Evolutionary conservation across 2,329 filamentous ascomycete genomes (phyloP), one percentile per base, ranked within the genome.

Genomic region (Beauveria medogensis): DNA sequence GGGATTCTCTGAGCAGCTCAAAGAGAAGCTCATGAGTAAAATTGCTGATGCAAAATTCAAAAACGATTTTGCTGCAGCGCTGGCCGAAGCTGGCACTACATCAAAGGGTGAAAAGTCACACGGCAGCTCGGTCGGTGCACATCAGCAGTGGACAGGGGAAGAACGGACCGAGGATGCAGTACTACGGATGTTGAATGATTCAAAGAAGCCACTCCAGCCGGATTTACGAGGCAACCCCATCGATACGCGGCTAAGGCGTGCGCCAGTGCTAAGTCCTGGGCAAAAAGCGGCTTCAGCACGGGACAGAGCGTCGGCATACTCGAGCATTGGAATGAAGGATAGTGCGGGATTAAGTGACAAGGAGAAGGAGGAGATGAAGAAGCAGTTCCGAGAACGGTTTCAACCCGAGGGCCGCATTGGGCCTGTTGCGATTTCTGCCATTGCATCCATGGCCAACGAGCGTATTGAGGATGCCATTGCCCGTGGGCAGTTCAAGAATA

Each of bases 381-480:
- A 82, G 64, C 86, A 94, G 69, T 82, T 97, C 62, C 87, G 88
- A 43, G 92, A 96, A 61, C 82, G 92, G 1, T 96, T 97, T 67
- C 78, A 83, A 18, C 87, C 92, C 0, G 84, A 81, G 2, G 88
- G 86, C 3, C 82, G 91, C 52, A 79, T 85, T 0, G 83, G 95
- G 73, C 91, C 92, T 1, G 88, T 86, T 60, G 86, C 90, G 0
- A 76, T 97, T 2, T 83, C 88, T 40, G 94, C 92, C 0, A 77
- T 99, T 16, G 83, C 88, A 4, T 89, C 89, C 0, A 74, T 97
- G 55, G 94, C 94, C 1, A 97, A 97, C 71, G 88, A 97, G 74
- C 74, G 88, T 24, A 97, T 99, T 63, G 93, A 97, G 72, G 88
- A 97, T 70, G 94, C 94, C 6, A 97, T 97, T 68, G 89, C 91